These are phyloP conservation scores for Byssochlamys sp. DNA, from an alignment of 2,329 filamentous ascomycete species.

Conservation along the genomic window DNA sequence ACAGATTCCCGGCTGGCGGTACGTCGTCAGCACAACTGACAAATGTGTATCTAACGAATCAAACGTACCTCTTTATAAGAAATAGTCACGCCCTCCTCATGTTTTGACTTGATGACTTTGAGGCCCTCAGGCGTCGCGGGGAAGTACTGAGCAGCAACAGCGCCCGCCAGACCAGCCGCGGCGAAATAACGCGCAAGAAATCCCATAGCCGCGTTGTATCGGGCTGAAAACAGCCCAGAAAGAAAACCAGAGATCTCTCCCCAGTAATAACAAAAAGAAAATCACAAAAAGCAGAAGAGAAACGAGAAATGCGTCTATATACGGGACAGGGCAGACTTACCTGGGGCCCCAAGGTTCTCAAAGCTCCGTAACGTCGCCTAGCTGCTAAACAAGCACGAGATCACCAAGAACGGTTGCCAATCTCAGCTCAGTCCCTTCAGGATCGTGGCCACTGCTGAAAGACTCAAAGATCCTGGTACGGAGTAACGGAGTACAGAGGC, in stretches of 20 bases:
- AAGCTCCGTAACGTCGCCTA: background rate
- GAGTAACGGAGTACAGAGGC: background rate
- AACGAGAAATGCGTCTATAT: background rate
- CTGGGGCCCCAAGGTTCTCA: background rate
- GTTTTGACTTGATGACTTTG: conserved; percentile 33
- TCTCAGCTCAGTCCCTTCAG: background rate
- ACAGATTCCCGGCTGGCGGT: conserved; percentile 39
- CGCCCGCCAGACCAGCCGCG: conserved; percentile 7
- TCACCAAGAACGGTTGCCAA: background rate
- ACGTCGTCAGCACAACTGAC: background rate
- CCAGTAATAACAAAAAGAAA: background rate
- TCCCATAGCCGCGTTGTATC: background rate
- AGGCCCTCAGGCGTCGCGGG: conserved; percentile 33
- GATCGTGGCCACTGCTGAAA: background rate
- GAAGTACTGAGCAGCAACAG: conserved; percentile 27
- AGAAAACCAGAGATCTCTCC: background rate
- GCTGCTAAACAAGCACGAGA: background rate
- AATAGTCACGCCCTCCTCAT: conserved; percentile 35
- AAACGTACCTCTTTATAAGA: conserved; percentile 37
- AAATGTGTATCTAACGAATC: background rate
- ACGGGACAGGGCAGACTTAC: background rate
- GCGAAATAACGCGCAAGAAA: conserved; percentile 3
- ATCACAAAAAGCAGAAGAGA: background rate
- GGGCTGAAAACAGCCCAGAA: background rate
- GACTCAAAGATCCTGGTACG: background rate